A percentile compares a stretch with the other conserved stretches of the same genome.
Evolutionary conservation across 208 protist species (phyloP).

Genomic region (Wallacemonas sp.): DNA sequence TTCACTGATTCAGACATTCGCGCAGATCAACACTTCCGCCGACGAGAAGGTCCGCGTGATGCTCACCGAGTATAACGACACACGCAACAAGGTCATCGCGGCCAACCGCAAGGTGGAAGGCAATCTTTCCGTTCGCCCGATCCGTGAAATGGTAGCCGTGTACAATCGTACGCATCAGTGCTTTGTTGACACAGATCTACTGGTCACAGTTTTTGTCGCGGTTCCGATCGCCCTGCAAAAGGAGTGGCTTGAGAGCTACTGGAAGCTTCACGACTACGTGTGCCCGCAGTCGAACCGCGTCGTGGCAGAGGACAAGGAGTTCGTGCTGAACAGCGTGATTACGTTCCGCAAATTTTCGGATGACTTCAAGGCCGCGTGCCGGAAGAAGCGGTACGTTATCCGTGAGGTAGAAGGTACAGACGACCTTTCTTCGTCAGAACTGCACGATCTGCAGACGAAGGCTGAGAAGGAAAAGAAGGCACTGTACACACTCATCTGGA

Average conservation of each 20-base stretch:
- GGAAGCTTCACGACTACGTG: conserved; percentile 82
- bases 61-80: conserved; percentile 87
- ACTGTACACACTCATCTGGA: conserved; percentile 78
- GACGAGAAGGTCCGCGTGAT: conserved; percentile 83
- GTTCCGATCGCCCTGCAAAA: conserved; percentile 64
- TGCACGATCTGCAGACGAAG: conserved; percentile 70
- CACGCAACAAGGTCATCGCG: conserved; percentile 68
- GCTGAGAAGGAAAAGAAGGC: conserved; percentile 83
- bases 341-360: conserved; percentile 85
- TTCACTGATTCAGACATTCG: conserved; percentile 73
- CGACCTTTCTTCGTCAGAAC: conserved; percentile 58
- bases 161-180: conserved; percentile 68
- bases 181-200: conserved; percentile 85
- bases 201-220: conserved; percentile 86
- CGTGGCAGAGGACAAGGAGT: conserved; percentile 89
- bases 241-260: conserved; percentile 83
- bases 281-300: conserved; percentile 82
- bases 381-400: conserved; percentile 78
- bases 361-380: conserved; percentile 78
- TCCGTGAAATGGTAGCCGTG: conserved; percentile 70
- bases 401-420: conserved; percentile 76
- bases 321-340: conserved; percentile 87
- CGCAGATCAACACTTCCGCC: conserved; percentile 55
- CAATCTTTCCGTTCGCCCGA: conserved; percentile 81
- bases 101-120: conserved; percentile 72